Evolutionary conservation across 1,284 basidiomycete species (phyloP), one percentile per base, ranked within the genome.

Genomic region (Cryptococcus floricola): DNA sequence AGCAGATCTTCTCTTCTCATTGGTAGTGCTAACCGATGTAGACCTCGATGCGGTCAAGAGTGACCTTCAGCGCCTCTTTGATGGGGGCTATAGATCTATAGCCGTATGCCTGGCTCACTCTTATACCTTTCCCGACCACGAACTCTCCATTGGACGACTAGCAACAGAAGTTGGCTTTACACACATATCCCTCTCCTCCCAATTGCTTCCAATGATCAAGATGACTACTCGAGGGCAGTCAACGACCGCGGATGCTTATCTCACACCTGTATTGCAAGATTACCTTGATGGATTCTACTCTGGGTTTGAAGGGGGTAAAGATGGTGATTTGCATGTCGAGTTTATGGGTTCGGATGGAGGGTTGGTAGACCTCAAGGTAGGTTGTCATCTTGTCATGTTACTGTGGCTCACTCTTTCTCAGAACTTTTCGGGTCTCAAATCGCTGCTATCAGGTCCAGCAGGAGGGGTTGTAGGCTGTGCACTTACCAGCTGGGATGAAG

Each of bases 201-300:
- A 87, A 61, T 82, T 97, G 8, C 84, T 93, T 53, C 89, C 95
- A 2, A 94, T 95, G 91, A 94, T 96, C 78, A 61, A 65, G 76
- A 88, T 96, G 82, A 91, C 97, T 4, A 91, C 97, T 4, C 87
- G 95, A 5, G 95, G 92, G 0, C 86, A 89, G 4, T 94, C 91
- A 0, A 87, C 91, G 0, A 96, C 92, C 0, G 95, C 93, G 0
- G 95, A 98, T 67, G 96, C 95, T 2, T 98, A 98, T 73, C 84
- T 98, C 31, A 97, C 94, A 0, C 95, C 94, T 1, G 88, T 96
- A 48, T 77, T 97, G 38, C 80, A 83, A 23, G 81, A 84, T 31
- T 97, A 97, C 69, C 82, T 97, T n/a, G 87, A 93, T 62, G 90
- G 91, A 0, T 96, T 97, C 80, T 96, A 93, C 77, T 75, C 78